Base-by-base conservation (phyloP, 1,284 basidiomycete species). In the Ustilago nuda region DNA sequence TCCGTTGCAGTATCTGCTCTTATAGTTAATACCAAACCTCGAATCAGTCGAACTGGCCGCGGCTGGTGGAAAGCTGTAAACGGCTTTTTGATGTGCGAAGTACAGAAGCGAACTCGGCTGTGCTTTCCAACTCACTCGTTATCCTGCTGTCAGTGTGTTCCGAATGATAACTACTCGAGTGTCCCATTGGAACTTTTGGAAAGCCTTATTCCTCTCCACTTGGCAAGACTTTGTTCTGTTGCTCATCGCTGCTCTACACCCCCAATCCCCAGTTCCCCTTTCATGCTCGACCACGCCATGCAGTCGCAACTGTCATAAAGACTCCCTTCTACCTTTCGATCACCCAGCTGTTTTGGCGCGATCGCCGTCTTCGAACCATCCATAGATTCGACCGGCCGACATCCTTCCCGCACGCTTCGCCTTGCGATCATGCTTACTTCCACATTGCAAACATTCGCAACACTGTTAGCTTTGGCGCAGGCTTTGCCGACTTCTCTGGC, bases 381-480 rank as follows among this genome's bases (percentile, higher is more conserved):
- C 5, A 12, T 19, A 41, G 12, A 23, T 19, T 19, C 17, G 23
- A 19, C 43, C 7, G 43, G 43, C n/a, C 19, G 43, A 19, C 43
- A n/a, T 45, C 13, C n/a, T 19, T 45, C 43, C n/a, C 7, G 23
- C 7, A 45, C 43, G 43, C 43, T 45, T n/a, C 48, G 27, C 12
- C 33, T 9, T 17, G 15, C 36, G 12, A 55, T n/a, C 33, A 72
- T 72, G 70, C 64, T 46, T 50, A 45, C 57, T 11, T 23, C 32
- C 9, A 51, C 50, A 3, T 12, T 43, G 55, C 33, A 30, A 33
- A 33, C 58, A 35, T 17, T 58, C 3, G 57, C 17, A 8, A 36
- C 50, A 23, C 50, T 72, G 2, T 1, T 66, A 43, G 41, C 64
- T 9, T 17, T 67, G 53, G 23, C 51, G 13, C 43, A 63, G n/a